Conservation (phyloP, 2,329 filamentous ascomycete genomes). For the Fusarium succisae region DNA sequence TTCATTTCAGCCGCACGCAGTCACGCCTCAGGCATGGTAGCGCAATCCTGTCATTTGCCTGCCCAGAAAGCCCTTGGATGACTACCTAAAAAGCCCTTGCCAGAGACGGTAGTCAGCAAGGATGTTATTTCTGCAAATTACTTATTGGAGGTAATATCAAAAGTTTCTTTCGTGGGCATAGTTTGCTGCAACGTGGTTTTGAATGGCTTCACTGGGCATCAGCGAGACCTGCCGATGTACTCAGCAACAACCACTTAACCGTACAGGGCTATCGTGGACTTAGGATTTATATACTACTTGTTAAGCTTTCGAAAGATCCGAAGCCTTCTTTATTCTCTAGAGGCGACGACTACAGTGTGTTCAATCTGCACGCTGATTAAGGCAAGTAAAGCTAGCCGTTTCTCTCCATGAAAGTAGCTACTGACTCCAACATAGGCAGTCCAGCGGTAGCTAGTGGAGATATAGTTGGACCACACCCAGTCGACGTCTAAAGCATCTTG, state of each 20-base stretch:
- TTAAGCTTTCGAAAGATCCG: not conserved
- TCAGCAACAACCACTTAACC: not conserved
- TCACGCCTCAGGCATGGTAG: not conserved
- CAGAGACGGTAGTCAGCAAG: not conserved
- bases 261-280: not conserved
- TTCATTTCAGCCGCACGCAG: not conserved
- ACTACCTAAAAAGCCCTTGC: rapidly evolving
- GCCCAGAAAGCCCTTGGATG: not conserved
- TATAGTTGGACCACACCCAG: no score
- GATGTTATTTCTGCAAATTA: not conserved
- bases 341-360: rapidly evolving
- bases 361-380: not conserved
- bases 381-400: not conserved
- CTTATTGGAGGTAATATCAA: rapidly evolving
- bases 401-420: no score
- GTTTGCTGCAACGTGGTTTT: rapidly evolving
- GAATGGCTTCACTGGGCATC: not conserved
- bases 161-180: rapidly evolving
- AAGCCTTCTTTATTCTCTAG: not conserved
- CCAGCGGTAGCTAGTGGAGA: no score
- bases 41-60: not conserved
- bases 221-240: rapidly evolving
- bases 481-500: no score
- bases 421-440: not conserved
- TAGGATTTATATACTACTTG: rapidly evolving